A percentile compares a stretch with the other conserved stretches of the same genome.
These are phyloP conservation scores for Eucalyptus polyanthemos DNA, from an alignment of 345 rosid genomes.

Conservation along the genomic window DNA sequence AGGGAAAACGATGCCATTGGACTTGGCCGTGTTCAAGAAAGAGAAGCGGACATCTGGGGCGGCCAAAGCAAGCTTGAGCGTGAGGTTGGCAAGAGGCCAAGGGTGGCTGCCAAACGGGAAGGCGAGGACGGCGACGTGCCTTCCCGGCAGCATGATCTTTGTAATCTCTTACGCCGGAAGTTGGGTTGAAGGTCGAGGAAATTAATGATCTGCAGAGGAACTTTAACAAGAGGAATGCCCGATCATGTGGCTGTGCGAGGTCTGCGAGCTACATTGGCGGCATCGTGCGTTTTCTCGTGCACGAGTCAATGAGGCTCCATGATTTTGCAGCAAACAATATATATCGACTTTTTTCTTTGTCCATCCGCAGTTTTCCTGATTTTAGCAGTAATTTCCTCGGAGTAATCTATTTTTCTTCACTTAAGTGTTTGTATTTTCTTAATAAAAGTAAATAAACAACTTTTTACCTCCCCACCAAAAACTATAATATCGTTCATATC, in stretches of 20 bases:
- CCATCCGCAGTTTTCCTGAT: not conserved
- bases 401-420: not conserved
- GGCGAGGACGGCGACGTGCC: not conserved
- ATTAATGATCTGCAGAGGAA: not conserved
- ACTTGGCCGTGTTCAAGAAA: not conserved
- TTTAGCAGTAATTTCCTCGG: not conserved
- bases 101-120: not conserved
- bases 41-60: not conserved
- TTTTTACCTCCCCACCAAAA: not conserved
- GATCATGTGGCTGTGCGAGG: not conserved
- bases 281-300: not conserved
- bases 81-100: not conserved
- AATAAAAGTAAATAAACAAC: not conserved
- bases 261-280: not conserved
- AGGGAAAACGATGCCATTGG: not conserved
- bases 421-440: not conserved
- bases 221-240: not conserved
- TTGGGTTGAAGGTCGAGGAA: not conserved
- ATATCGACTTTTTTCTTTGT: not conserved
- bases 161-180: not conserved
- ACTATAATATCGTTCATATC: not conserved
- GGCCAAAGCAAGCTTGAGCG: not conserved
- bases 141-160: not conserved
- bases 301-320: not conserved
- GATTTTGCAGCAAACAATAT: not conserved